phyloP scores from a whole-genome alignment of 2,329 filamentous ascomycete species.

The Ceratocystis colombiana region DNA sequence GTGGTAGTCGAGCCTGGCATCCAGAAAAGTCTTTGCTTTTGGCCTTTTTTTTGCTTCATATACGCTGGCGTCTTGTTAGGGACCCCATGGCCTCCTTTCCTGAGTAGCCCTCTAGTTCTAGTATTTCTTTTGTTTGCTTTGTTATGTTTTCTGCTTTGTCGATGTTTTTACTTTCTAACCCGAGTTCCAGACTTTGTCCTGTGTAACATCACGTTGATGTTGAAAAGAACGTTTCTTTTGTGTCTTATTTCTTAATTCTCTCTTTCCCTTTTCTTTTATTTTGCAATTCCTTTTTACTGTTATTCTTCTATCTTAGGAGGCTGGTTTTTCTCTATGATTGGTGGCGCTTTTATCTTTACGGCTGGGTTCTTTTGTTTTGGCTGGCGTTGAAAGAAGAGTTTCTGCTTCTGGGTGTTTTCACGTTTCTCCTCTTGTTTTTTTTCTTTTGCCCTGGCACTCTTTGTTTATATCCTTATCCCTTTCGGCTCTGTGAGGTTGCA shows the following conservation, averaged over 20 bases:
- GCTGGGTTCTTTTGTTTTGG: neutral
- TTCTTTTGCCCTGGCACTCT: neutral
- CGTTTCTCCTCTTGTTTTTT: constrained; percentile 2
- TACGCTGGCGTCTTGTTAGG: no score
- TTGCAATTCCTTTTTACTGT: neutral
- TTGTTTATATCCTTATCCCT: constrained; percentile 1
- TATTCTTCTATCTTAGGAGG: neutral
- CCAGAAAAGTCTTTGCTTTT: no score
- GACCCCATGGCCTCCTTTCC: no score
- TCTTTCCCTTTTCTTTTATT: neutral
- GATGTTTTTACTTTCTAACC: neutral
- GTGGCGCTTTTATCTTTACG: neutral
- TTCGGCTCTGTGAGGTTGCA: neutral
- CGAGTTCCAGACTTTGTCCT: constrained; percentile 1
- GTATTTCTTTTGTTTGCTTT: neutral
- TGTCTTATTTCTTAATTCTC: neutral
- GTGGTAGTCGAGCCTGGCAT: no score
- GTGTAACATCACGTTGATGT: neutral
- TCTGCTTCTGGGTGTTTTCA: constrained; percentile 11
- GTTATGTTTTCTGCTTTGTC: neutral
- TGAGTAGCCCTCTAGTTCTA: neutral
- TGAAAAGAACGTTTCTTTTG: neutral
- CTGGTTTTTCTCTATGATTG: neutral
- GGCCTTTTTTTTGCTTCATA: no score
- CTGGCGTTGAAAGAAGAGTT: constrained; percentile 1